Evolutionary conservation across 495 filamentous ascomycete genomes (phyloP), one percentile per base, ranked within the genome.

Genomic region (Aspergillus wentii): DNA sequence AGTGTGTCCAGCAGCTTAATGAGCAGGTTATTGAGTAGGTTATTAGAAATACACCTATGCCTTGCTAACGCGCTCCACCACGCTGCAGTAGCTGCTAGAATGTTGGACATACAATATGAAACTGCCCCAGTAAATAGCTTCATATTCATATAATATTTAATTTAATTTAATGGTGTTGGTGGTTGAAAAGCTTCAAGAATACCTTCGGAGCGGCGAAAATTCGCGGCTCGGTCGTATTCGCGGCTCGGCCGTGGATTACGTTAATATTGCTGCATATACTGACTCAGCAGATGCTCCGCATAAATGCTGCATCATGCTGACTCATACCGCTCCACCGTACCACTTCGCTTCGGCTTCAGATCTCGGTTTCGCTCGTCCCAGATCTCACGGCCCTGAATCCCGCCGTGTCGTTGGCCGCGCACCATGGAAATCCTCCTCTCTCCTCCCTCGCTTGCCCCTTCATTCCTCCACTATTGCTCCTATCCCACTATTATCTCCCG

Each of bases 331-430:
- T n/a, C n/a, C n/a, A n/a, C n/a, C n/a, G n/a, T n/a, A n/a, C n/a
- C n/a, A n/a, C n/a, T n/a, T n/a, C n/a, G n/a, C n/a, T n/a, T n/a
- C n/a, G n/a, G n/a, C n/a, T n/a, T n/a, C n/a, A 21, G 40, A 46
- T 53, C 43, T 54, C 51, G 51, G 46, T 28, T 38, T 29, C 45
- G 51, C 32, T 45, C 46, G 46, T 40, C n/a, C 34, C 43, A 48
- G 57, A 67, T 67, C 63, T 62, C 42, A 39, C 45, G 46, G 41
- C 35, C 40, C 39, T 43, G 50, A 49, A 54, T 57, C 54, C 49
- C 48, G 56, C 48, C 20, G 51, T 48, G 43, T 40, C 41, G 60
- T 64, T 66, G 60, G 62, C 41, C 37, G 23, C 25, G 36, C 36
- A 36, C 52, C 35, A n/a, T 26, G 42, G 46, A 48, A 47, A 38